Evolutionary conservation across 2,329 filamentous ascomycete species (phyloP), one percentile per base, ranked within the genome.

Genomic region (Emergomyces orientalis): DNA sequence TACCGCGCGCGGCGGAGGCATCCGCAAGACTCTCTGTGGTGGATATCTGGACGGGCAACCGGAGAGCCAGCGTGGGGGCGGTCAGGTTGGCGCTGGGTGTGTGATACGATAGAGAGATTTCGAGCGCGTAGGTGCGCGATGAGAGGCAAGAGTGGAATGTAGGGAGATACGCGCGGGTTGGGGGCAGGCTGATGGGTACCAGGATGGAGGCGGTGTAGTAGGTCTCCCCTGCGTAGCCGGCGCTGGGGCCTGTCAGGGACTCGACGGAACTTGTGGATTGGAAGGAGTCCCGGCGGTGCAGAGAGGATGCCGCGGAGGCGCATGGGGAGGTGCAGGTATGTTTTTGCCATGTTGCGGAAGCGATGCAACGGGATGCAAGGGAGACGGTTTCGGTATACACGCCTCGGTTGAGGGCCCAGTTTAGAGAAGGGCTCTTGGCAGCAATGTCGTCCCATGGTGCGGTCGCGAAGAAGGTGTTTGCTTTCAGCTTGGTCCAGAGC

Each of bases 111-210:
- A 90, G 73, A 17, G 78, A 77, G 63, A 90, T 74, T 61, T 85
- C 82, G 17, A 90, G 79, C 3, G 77, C 73, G 71, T 90, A 90
- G 22, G 80, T 75, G 60, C 88, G 80, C n/a, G 84, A 85, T 54
- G 85, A 76, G 61, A 89, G 80, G 71, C 87, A 90, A 47, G 82
- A 81, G 76, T 89, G 85, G 75, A 90, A 90, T 2, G 86, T 87
- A 1, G 87, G 88, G 25, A 88, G 75, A 71, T 88, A 88, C 32
- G 80, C 76, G 67, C 86, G 88, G 65, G 77, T 77, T n/a, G 71
- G 69, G 2, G 87, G 86, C 0, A 88, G 78, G 0, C 81, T 80
- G 68, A 89, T 76, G 0, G 87, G 87, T 1, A 89, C 82, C 1
- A 87, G 71, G 43, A 90, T 76, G n/a, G 78, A 78, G 7, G 86